These are phyloP conservation scores for Didymella pinodella DNA, from an alignment of 2,329 filamentous ascomycete species.

Conservation along the genomic window DNA sequence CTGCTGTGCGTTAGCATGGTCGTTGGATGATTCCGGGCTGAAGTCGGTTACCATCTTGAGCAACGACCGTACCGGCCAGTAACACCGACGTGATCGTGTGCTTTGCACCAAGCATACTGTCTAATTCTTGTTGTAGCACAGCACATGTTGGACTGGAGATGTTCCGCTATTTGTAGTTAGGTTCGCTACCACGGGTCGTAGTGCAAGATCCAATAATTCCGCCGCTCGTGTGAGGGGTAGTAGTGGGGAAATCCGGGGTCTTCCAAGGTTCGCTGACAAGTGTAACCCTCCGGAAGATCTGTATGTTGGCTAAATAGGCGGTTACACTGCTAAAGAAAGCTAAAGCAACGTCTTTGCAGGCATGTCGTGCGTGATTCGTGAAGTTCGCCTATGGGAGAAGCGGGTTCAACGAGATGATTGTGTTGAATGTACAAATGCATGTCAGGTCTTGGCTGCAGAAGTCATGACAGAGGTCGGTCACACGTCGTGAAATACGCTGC, in stretches of 20 bases:
- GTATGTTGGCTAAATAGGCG: conserved; percentile 17
- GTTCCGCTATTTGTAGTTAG: conserved; percentile 14
- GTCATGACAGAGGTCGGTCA: neutral
- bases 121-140: neutral
- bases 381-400: conserved; percentile 1
- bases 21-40: neutral
- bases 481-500: neutral
- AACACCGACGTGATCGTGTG: neutral
- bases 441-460: conserved; percentile 10
- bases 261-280: neutral
- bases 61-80: conserved; percentile 5
- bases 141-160: neutral
- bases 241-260: conserved; percentile 17
- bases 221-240: conserved; percentile 19
- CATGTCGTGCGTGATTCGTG: neutral
- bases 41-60: conserved; percentile 12
- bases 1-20: conserved; percentile 29
- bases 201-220: conserved; percentile 2
- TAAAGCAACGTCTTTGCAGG: conserved; percentile 12
- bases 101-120: conserved; percentile 8
- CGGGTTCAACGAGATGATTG: conserved; percentile 6
- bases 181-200: conserved; percentile 4
- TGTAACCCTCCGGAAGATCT: conserved; percentile 9
- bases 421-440: conserved; percentile 6
- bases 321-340: conserved; percentile 1